Conservation (phyloP, 73 alveolate genomes). For the Effrenium voratum region DNA sequence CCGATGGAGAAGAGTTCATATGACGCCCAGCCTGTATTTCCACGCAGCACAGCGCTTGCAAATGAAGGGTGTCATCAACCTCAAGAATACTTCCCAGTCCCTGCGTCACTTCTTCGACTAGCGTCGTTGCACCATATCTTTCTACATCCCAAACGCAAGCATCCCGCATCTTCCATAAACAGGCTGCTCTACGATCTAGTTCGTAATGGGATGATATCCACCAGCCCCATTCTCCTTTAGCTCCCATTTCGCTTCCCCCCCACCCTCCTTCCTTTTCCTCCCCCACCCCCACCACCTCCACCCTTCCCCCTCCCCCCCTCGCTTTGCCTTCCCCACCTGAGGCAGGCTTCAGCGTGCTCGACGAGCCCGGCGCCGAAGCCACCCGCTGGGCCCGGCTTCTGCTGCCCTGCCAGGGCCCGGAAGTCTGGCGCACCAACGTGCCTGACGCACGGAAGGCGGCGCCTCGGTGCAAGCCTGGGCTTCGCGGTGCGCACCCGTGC, state of each 20-base stretch:
- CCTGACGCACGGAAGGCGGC: slow-evolving; percentile 46
- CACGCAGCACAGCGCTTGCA: too few species aligned
- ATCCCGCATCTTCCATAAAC: not conserved
- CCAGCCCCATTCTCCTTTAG: not conserved
- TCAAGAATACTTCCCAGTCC: not conserved
- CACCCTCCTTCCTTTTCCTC: not conserved
- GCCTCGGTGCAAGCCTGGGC: slow-evolving; percentile 35
- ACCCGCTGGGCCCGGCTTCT: slow-evolving; percentile 50
- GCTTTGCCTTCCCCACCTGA: not conserved
- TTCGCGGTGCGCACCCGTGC: too few species aligned
- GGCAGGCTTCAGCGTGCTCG: slow-evolving; percentile 66
- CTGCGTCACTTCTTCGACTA: not conserved
- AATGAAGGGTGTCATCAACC: too few species aligned
- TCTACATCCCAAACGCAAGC: not conserved
- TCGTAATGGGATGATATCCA: too few species aligned
- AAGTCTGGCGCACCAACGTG: slow-evolving; percentile 48
- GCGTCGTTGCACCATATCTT: not conserved
- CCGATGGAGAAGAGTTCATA: too few species aligned
- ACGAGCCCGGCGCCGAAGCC: slow-evolving; percentile 27
- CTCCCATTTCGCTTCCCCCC: not conserved
- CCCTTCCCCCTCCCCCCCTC: too few species aligned
- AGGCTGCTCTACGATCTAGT: not conserved
- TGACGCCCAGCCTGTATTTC: too few species aligned
- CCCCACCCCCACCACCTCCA: not conserved
- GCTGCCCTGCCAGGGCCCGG: slow-evolving; percentile 89